Percentiles rank a stretch among this genome's conserved stretches.
phyloP scores from a whole-genome alignment of 1,139 yeast species.

The Suhomyces wounanorum region DNA sequence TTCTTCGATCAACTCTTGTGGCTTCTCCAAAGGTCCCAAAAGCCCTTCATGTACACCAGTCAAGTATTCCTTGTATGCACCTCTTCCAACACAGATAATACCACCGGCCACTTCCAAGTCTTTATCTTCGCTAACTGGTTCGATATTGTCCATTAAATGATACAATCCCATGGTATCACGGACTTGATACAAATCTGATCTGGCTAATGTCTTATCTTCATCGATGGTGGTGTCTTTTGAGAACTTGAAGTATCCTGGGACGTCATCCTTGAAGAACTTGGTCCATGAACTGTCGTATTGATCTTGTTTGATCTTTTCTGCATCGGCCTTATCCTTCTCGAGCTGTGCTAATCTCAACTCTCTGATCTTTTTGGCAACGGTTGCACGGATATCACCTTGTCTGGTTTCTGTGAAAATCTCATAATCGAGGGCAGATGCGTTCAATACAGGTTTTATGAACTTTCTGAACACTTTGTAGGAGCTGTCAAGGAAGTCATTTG shows the following conservation, averaged over 20 bases:
- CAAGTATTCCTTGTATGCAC: conserved; percentile 91
- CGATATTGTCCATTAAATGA: conserved; percentile 36
- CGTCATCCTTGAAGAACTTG: conserved; percentile 18
- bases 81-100: conserved; percentile 89
- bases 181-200: conserved; percentile 50
- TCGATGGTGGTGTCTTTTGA: conserved; percentile 15
- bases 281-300: conserved; percentile 17
- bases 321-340: conserved; percentile 16
- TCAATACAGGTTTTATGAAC: conserved; percentile 83
- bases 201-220: conserved; percentile 26
- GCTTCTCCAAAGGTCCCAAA: conserved; percentile 83
- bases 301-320: conserved; percentile 4
- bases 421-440: conserved; percentile 84
- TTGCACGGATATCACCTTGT: conserved; percentile 84
- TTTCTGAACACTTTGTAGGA: conserved; percentile 74
- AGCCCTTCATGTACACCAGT: conserved; percentile 93
- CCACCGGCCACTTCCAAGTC: conserved; percentile 68
- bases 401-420: conserved; percentile 73
- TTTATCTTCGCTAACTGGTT: conserved; percentile 52
- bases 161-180: conserved; percentile 63
- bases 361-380: conserved; percentile 83
- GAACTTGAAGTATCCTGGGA: conserved; percentile 14
- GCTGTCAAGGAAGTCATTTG: conserved; percentile 84
- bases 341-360: conserved; percentile 53
- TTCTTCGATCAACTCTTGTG: conserved; percentile 38